Conservation (phyloP, 2,329 filamentous ascomycete species). For the Fusarium pilosicola region DNA sequence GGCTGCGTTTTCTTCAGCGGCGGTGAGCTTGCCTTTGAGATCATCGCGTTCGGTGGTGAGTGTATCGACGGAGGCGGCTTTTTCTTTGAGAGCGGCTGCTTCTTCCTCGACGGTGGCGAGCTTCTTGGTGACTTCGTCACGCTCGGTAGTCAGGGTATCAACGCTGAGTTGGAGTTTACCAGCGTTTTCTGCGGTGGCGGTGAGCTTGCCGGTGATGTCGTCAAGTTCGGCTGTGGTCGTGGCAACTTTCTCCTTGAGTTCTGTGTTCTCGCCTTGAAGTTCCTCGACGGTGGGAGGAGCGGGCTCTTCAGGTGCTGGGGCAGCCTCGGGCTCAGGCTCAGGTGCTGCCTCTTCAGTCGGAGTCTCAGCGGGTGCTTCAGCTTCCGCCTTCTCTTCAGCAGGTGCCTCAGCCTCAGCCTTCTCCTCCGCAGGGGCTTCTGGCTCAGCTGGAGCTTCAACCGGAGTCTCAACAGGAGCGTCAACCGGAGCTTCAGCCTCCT, state of each 20-base stretch:
- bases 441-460: conserved; percentile 3
- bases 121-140: conserved; percentile 40
- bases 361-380: neutral
- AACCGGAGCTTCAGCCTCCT: neutral
- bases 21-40: conserved; percentile 24
- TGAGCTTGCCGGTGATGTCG: conserved; percentile 27
- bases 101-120: conserved; percentile 30
- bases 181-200: conserved; percentile 25
- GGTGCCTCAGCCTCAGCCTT: neutral
- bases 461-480: conserved; percentile 3
- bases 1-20: conserved; percentile 14
- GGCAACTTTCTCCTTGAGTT: conserved; percentile 34
- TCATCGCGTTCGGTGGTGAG: conserved; percentile 33
- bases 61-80: conserved; percentile 22
- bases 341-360: conserved; percentile 5
- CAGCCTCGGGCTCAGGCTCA: conserved; percentile 16
- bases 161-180: conserved; percentile 30
- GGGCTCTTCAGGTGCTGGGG: neutral
- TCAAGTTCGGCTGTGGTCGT: conserved; percentile 16
- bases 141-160: conserved; percentile 21
- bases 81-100: conserved; percentile 25
- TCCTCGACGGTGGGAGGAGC: conserved; percentile 5
- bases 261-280: conserved; percentile 28
- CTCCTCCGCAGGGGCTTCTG: neutral
- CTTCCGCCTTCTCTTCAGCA: neutral